Evolutionary conservation across 2,329 filamentous ascomycete genomes (phyloP).

Genomic region (Aspergillus quadricinctus): DNA sequence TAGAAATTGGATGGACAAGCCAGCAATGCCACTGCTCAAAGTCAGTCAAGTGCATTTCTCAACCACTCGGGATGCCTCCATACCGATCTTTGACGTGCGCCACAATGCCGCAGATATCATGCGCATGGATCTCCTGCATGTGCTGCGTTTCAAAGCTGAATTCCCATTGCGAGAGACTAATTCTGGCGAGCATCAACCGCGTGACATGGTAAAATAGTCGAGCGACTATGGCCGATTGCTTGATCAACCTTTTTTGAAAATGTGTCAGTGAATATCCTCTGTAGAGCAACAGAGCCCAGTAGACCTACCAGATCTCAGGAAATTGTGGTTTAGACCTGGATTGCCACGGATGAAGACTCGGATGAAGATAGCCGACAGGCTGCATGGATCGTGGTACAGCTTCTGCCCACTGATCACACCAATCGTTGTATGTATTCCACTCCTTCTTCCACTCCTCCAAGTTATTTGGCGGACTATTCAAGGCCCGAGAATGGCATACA

Average conservation of each 20-base stretch:
- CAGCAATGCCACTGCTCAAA: conserved; percentile 60
- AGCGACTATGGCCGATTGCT: conserved; percentile 74
- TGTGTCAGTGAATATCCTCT: conserved; percentile 1
- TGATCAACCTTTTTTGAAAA: conserved; percentile 62
- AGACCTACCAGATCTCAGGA: conserved; percentile 73
- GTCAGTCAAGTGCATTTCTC: background rate
- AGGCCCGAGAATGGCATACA: conserved; percentile 57
- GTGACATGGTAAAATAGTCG: conserved; percentile 86
- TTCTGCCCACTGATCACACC: conserved; percentile 79
- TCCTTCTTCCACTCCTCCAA: conserved; percentile 68
- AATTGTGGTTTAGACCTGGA: conserved; percentile 69
- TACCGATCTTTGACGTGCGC: conserved; percentile 75
- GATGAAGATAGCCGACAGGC: conserved; percentile 71
- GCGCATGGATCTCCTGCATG: conserved; percentile 69
- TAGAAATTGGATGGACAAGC: conserved; percentile 73
- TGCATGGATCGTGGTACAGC: conserved; percentile 81
- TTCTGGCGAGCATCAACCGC: conserved; percentile 73
- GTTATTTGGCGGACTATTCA: conserved; percentile 54
- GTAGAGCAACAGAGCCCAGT: background rate
- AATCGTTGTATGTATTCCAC: conserved; percentile 74
- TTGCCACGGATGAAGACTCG: conserved; percentile 63
- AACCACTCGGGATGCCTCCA: conserved; percentile 11
- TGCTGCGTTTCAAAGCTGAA: conserved; percentile 63
- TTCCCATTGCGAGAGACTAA: conserved; percentile 64
- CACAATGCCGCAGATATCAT: conserved; percentile 83